Percentiles rank a stretch among this genome's conserved stretches.
Evolutionary conservation across 148 eudicot genomes (phyloP).

Genomic region (Camellia sinensis): DNA sequence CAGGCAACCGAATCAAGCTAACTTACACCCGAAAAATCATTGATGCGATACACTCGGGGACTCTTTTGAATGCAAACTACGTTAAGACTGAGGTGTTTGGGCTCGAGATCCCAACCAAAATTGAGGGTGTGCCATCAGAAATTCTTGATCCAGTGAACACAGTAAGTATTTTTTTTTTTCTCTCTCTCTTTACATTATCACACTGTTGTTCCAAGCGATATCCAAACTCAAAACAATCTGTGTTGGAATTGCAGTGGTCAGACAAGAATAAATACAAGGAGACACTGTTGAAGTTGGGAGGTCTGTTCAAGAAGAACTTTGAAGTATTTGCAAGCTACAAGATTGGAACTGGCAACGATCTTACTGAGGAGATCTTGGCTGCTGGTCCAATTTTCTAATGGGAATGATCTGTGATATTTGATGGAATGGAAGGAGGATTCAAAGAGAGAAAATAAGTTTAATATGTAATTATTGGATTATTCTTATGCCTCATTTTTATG

Average conservation of each 20-base stretch:
- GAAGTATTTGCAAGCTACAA: slow-evolving; percentile 52
- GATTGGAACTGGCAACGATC: slow-evolving; percentile 54
- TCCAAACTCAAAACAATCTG: not conserved
- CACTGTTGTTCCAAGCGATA: not conserved
- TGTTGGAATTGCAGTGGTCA: slow-evolving; percentile 47
- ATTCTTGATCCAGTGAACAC: slow-evolving; percentile 75
- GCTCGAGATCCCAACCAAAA: slow-evolving; percentile 67
- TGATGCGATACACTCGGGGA: slow-evolving; percentile 71
- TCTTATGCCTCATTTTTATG: not conserved
- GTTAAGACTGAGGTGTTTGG: slow-evolving; percentile 69
- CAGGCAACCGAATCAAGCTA: slow-evolving; percentile 71
- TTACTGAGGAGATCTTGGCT: slow-evolving; percentile 61
- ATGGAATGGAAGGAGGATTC: not conserved
- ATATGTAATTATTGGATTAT: not conserved
- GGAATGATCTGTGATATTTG: too few species aligned
- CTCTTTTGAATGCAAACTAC: slow-evolving; percentile 47
- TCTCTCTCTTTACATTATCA: too few species aligned
- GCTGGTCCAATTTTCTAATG: slow-evolving; percentile 67
- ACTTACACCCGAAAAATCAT: slow-evolving; percentile 69
- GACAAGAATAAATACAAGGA: slow-evolving; percentile 52
- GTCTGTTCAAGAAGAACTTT: slow-evolving; percentile 69
- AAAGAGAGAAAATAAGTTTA: not conserved
- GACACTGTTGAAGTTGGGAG: slow-evolving; percentile 58
- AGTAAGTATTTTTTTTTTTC: slow-evolving; percentile 32
- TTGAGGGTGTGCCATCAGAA: slow-evolving; percentile 73